Evolutionary conservation across 2,329 filamentous ascomycete genomes (phyloP).

Genomic region (Rutstroemia sydowiana): DNA sequence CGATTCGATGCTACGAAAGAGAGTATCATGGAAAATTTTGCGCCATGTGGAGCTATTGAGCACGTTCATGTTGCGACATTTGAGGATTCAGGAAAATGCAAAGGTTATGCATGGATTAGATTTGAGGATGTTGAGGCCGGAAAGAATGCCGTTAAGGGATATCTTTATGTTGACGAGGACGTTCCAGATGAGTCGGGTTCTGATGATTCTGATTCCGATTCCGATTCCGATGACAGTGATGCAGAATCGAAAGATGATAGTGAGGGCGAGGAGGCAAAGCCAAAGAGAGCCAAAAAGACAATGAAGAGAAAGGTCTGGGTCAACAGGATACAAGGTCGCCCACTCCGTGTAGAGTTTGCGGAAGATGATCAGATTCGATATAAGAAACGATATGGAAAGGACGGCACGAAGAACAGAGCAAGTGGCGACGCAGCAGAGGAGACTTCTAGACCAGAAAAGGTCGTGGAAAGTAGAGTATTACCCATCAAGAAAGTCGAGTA

Average conservation of each 20-base stretch:
- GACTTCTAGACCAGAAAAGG: constrained; percentile 5
- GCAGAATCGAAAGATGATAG: constrained; percentile 42
- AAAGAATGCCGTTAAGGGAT: constrained; percentile 72
- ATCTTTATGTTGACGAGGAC: constrained; percentile 58
- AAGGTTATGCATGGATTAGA: constrained; percentile 92
- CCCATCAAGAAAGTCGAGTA: constrained; percentile 37
- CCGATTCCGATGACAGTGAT: constrained; percentile 27
- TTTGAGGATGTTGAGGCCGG: constrained; percentile 76
- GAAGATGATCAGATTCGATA: constrained; percentile 86
- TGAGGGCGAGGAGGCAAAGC: constrained; percentile 39
- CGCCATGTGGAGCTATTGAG: constrained; percentile 73
- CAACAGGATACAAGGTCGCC: constrained; percentile 72
- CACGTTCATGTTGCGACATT: constrained; percentile 90
- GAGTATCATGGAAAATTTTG: constrained; percentile 71
- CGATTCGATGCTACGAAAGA: constrained; percentile 77
- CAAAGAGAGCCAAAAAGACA: constrained; percentile 50
- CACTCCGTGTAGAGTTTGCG: constrained; percentile 83
- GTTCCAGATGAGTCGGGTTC: constrained; percentile 31
- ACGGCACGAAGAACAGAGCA: constrained; percentile 37
- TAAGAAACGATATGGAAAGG: constrained; percentile 87
- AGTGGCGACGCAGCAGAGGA: constrained; percentile 16
- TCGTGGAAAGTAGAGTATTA: constrained; percentile 16
- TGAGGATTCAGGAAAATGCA: constrained; percentile 95
- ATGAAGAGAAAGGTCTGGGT: constrained; percentile 73
- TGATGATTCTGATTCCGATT: constrained; percentile 25